Conservation (phyloP, 257 asterid genomes). For the Cruciata laevipes region DNA sequence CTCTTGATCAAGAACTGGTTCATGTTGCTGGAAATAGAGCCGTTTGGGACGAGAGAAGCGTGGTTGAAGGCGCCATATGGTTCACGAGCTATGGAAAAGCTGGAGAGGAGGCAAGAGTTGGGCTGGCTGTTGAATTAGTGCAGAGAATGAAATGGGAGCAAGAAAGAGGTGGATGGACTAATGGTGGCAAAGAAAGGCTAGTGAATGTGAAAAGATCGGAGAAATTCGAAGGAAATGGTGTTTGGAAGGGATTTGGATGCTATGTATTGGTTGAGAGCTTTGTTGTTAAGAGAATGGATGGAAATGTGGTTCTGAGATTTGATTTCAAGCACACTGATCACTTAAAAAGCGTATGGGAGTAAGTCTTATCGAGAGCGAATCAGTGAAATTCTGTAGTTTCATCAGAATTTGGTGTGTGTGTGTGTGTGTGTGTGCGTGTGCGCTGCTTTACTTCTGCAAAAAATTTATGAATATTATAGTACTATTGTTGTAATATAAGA, state of each 20-base stretch:
- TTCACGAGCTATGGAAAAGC: slow-evolving; percentile 22
- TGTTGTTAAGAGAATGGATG: slow-evolving; percentile 48
- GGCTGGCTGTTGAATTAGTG: slow-evolving; percentile 44
- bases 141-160: slow-evolving; percentile 60
- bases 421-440: too few relatives aligned
- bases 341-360: slow-evolving; percentile 19
- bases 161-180: slow-evolving; percentile 34
- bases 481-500: not conserved
- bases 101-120: slow-evolving; percentile 25
- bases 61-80: slow-evolving; percentile 37
- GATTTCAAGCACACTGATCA: slow-evolving; percentile 43
- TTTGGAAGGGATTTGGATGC: slow-evolving; percentile 42
- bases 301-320: slow-evolving; percentile 33
- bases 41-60: slow-evolving; percentile 26
- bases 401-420: not conserved
- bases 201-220: slow-evolving; percentile 34
- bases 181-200: slow-evolving; percentile 21
- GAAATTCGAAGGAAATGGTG: slow-evolving; percentile 16
- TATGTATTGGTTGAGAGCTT: slow-evolving; percentile 67
- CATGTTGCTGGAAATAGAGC: slow-evolving; percentile 24
- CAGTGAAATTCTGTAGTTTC: not conserved
- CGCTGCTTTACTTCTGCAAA: too few relatives aligned
- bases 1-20: slow-evolving; percentile 29
- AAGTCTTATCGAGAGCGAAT: not conserved
- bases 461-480: not conserved